Conservation (phyloP, 805 yeast species). For the Metschnikowia aberdeeniae region DNA sequence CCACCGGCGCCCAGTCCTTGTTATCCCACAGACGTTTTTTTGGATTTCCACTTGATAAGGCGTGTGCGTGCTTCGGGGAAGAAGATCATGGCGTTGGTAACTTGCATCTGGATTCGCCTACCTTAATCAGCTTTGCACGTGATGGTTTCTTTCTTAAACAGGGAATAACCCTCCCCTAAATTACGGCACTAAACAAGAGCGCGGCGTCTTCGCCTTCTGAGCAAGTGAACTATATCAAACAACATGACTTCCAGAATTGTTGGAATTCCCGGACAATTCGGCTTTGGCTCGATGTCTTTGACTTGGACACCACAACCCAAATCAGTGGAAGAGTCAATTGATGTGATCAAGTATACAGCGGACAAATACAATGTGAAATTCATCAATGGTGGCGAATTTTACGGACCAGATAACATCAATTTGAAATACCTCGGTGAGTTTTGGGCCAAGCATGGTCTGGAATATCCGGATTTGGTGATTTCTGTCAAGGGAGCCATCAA, state of each 20-base stretch:
- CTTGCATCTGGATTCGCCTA: constrained; percentile 16
- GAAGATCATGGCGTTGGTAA: constrained; percentile 14
- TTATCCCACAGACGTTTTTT: constrained; percentile 1
- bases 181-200: constrained; percentile 1
- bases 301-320: constrained; percentile 64
- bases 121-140: constrained; percentile 16
- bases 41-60: constrained; percentile 3
- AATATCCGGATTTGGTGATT: constrained; percentile 49
- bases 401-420: constrained; percentile 54
- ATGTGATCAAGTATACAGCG: constrained; percentile 40
- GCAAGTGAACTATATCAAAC: constrained; percentile 1
- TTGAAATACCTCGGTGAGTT: constrained; percentile 55
- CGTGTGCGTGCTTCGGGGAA: constrained; percentile 15
- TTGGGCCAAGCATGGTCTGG: constrained; percentile 54
- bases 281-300: constrained; percentile 80
- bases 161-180: constrained; percentile 3
- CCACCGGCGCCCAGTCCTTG: constrained; percentile 11
- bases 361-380: constrained; percentile 49
- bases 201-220: background rate
- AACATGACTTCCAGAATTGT: constrained; percentile 6
- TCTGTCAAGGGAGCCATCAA: constrained; percentile 66
- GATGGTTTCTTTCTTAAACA: constrained; percentile 11
- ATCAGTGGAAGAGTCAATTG: constrained; percentile 50
- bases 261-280: constrained; percentile 34
- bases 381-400: constrained; percentile 76